Base-by-base conservation (phyloP, 116 monocot genomes). In the Iris pallida region DNA sequence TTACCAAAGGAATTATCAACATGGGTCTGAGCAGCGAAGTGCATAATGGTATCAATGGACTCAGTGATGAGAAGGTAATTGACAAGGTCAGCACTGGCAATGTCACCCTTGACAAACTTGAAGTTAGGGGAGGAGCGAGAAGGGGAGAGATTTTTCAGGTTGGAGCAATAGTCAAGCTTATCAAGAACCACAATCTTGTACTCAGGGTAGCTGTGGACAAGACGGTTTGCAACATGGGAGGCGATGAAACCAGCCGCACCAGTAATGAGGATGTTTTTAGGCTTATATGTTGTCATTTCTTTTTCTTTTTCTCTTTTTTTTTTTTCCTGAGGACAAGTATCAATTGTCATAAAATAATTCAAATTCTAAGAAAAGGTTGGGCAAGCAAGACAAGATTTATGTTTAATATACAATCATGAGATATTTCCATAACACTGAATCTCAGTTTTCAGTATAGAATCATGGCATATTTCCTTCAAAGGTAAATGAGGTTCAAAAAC, bases 111-210 rank as follows among this genome's bases (percentile, higher is more conserved):
- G 4, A 72, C 72, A 42, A 72, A 72, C 63, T 63, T 63, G 16
- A 72, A 72, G 44, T 72, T 62, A 7, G 63, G 72, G 30, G 72
- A 72, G 6, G 42, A 45, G 5, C 60, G 47, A 3, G 72, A 72
- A 9, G 72, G 72, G 8, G 49, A 41, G 7, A 72, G 72, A 53
- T 72, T 72, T 52, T 72, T 72, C 15, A 72, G 40, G 53, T 63
- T 72, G 63, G 72, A 72, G 63, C 72, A 72, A 41, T 72, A 72
- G 63, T 72, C 72, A 16, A 72, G 72, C 19, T 72, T 72, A 62
- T 72, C 72, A 5, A 72, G 72, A 8, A 72, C 72, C 44, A 72
- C 72, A 13, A 72, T 72, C n/a, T 72, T 72, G 63, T 72, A 72
- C 7, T 52, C 53, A 5, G 72, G 72, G 62, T 72, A 72, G 15